phyloP scores from a whole-genome alignment of 1,284 basidiomycete genomes.

The Ceratorhiza oryzae-sativae region DNA sequence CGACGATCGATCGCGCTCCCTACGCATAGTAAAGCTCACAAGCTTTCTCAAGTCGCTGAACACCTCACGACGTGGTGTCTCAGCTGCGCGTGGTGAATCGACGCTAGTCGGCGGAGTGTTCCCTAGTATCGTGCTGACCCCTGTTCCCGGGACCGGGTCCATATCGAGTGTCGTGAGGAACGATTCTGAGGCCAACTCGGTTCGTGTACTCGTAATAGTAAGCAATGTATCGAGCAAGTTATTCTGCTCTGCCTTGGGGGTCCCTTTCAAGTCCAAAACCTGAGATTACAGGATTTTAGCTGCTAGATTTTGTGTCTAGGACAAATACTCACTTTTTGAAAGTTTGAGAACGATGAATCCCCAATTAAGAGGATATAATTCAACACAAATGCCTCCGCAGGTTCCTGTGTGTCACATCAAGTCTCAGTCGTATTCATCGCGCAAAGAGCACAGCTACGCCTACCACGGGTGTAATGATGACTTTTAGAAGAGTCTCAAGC shows the following conservation, averaged over 20 bases:
- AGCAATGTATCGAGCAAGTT: slow-evolving; percentile 90
- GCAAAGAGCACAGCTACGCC: slow-evolving; percentile 46
- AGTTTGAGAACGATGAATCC: slow-evolving; percentile 92
- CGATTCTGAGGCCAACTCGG: slow-evolving; percentile 83
- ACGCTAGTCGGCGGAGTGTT: slow-evolving; percentile 62
- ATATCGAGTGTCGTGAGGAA: slow-evolving; percentile 94
- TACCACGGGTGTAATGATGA: slow-evolving; percentile 89
- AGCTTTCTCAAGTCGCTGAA: slow-evolving; percentile 86
- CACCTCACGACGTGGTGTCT: slow-evolving; percentile 62
- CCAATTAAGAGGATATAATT: slow-evolving; percentile 93
- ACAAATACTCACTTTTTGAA: slow-evolving; percentile 81
- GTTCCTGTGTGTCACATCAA: slow-evolving; percentile 62
- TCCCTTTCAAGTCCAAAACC: slow-evolving; percentile 96
- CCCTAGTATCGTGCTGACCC: slow-evolving; percentile 54
- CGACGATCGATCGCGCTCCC: slow-evolving; percentile 54
- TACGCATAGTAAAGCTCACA: slow-evolving; percentile 82
- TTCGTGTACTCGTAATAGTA: slow-evolving; percentile 86
- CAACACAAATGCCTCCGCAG: slow-evolving; percentile 90
- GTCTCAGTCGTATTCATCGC: background rate
- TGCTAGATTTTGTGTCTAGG: background rate
- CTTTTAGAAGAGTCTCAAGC: slow-evolving; percentile 90
- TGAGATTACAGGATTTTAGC: slow-evolving; percentile 49
- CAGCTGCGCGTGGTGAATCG: slow-evolving; percentile 50
- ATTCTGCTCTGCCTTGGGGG: slow-evolving; percentile 85
- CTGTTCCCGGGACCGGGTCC: slow-evolving; percentile 70